Percentiles rank a stretch among this genome's conserved stretches.
These are phyloP conservation scores for Achaetomiella virescens DNA, from an alignment of 495 filamentous ascomycete genomes.

Conservation along the genomic window DNA sequence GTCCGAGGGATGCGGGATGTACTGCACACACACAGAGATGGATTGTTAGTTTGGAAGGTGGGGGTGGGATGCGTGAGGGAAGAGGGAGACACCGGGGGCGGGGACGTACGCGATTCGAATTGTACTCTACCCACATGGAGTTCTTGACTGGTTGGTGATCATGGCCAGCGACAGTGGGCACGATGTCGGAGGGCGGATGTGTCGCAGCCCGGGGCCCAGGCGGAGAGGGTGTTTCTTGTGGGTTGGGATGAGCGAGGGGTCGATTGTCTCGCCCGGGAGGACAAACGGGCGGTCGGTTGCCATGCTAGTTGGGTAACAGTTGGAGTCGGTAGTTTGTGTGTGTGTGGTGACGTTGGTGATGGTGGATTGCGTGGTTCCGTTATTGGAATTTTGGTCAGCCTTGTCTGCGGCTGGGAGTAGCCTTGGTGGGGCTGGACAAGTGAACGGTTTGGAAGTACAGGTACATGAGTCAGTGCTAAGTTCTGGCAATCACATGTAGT, in stretches of 20 bases:
- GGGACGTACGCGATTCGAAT: constrained; percentile 53
- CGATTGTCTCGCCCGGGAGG: constrained; percentile 74
- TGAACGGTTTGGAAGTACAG: not conserved
- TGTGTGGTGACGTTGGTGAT: not conserved
- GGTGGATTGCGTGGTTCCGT: not conserved
- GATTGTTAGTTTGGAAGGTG: not conserved
- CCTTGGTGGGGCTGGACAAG: constrained; percentile 12
- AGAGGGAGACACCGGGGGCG: not conserved
- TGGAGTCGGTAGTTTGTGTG: not conserved
- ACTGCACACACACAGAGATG: constrained; percentile 49
- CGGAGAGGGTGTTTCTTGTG: constrained; percentile 63
- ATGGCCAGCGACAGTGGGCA: constrained; percentile 78
- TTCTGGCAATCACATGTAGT: too few relatives aligned
- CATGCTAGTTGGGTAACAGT: constrained; percentile 33
- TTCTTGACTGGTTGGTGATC: constrained; percentile 70
- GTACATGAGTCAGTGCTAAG: not conserved
- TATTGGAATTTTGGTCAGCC: constrained; percentile 12
- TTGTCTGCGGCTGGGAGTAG: constrained; percentile 13
- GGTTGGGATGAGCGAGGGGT: constrained; percentile 56
- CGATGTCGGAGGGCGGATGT: constrained; percentile 64
- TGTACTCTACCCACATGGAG: constrained; percentile 69
- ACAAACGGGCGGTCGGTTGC: constrained; percentile 49
- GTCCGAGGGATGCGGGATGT: constrained; percentile 70
- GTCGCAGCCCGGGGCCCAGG: constrained; percentile 77
- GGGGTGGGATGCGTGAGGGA: not conserved